Conservation (phyloP, 768 basidiomycete species). For the Chiua virens region DNA sequence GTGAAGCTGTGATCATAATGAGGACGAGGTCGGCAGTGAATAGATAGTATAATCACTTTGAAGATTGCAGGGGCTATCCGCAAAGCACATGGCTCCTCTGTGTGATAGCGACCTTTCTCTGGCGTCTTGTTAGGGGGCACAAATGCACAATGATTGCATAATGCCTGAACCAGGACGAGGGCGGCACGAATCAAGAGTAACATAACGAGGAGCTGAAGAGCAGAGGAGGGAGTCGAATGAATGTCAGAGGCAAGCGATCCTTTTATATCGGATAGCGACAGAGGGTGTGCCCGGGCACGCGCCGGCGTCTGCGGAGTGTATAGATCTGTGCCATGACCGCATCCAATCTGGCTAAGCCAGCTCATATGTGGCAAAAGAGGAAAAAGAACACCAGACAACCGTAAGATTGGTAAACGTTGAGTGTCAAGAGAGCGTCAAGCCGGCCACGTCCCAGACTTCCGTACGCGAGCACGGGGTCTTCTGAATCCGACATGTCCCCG, state of each 20-base stretch:
- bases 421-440: neutral
- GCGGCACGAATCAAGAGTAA: constrained; percentile 43
- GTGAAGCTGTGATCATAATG: constrained; percentile 41
- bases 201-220: constrained; percentile 33
- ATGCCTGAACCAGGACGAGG: constrained; percentile 49
- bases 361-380: neutral
- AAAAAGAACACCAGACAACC: neutral
- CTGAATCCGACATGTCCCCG: neutral
- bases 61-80: constrained; percentile 58
- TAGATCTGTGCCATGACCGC: too few relatives aligned
- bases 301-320: too few relatives aligned
- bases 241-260: neutral
- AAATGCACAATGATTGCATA: constrained; percentile 51
- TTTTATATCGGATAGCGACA: constrained; percentile 19
- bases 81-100: constrained; percentile 49
- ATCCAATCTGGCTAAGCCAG: too few relatives aligned
- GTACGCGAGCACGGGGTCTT: constrained; percentile 1
- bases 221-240: neutral
- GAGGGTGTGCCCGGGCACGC: neutral
- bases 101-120: constrained; percentile 51
- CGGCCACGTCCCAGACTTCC: neutral
- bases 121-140: constrained; percentile 59
- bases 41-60: constrained; percentile 38
- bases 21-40: neutral
- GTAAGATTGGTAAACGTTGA: neutral